Conservation (phyloP, 2,329 filamentous ascomycete species). For the Tolypocladium amazonense region DNA sequence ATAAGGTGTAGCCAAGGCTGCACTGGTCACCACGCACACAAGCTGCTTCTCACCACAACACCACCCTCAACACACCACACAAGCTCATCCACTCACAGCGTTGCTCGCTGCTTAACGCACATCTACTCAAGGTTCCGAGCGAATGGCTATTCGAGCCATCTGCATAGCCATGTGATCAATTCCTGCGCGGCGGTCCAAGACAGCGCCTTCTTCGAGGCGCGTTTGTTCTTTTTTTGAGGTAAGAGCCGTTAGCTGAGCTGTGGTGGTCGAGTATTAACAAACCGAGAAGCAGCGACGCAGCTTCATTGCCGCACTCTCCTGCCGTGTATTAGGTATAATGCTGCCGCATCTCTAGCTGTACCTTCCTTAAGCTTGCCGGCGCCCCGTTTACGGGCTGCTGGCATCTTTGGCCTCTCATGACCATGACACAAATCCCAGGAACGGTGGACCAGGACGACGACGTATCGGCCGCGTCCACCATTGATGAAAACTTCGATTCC, state of each 20-base stretch:
- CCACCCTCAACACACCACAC: background rate
- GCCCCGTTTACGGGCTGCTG: background rate
- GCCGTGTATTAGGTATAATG: background rate
- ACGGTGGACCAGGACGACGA: slow-evolving; percentile 10
- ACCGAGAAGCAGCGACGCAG: background rate
- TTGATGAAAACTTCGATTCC: slow-evolving; percentile 20
- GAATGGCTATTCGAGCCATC: background rate
- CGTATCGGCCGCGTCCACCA: slow-evolving; percentile 22
- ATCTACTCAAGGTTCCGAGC: background rate
- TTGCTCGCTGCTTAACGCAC: background rate
- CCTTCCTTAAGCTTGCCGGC: background rate
- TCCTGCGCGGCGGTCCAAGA: background rate
- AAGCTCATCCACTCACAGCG: background rate
- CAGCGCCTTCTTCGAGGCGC: background rate
- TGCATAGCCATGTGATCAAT: too few relatives aligned
- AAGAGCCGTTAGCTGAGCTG: background rate
- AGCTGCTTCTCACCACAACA: background rate
- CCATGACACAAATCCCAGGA: background rate
- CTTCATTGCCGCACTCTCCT: background rate
- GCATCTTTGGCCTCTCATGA: background rate
- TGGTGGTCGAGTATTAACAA: background rate
- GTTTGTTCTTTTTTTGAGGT: background rate
- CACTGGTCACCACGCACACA: background rate
- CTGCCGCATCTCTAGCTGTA: background rate
- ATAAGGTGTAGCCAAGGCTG: background rate